A percentile compares a stretch with the other conserved stretches of the same genome.
phyloP scores from a whole-genome alignment of 2,329 filamentous ascomycete species.

The Xylaria sp. region DNA sequence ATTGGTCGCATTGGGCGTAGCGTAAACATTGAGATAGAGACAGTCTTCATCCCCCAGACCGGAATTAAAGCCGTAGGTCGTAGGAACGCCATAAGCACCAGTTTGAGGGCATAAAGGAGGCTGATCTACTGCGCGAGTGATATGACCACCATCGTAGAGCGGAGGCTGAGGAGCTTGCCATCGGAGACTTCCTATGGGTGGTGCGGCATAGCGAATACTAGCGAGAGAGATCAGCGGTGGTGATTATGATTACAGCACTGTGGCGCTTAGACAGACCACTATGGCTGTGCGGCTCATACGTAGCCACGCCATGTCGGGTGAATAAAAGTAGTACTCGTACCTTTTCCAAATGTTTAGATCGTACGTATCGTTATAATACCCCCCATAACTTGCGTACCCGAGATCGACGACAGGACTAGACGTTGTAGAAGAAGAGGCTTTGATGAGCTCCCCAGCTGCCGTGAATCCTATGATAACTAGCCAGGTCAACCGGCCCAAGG shows the following conservation, averaged over 20 bases:
- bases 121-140: constrained; percentile 44
- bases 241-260: neutral
- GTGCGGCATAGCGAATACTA: constrained; percentile 48
- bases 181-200: constrained; percentile 44
- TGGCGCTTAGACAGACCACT: neutral
- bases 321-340: constrained; percentile 31
- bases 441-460: neutral
- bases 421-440: constrained; percentile 12
- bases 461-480: constrained; percentile 17
- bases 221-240: constrained; percentile 12
- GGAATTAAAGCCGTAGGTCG: constrained; percentile 46
- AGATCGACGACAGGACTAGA: constrained; percentile 40
- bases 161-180: constrained; percentile 47
- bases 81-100: constrained; percentile 45
- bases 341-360: constrained; percentile 46
- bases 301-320: neutral
- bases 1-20: constrained; percentile 49
- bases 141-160: constrained; percentile 29
- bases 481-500: constrained; percentile 7
- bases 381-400: constrained; percentile 46
- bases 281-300: constrained; percentile 7
- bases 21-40: constrained; percentile 51
- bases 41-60: constrained; percentile 45
- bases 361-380: constrained; percentile 45
- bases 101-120: constrained; percentile 48